Percentiles rank a stretch among this genome's conserved stretches.
Evolutionary conservation across 2,329 filamentous ascomycete genomes (phyloP).

Genomic region (Ceratocystiopsis brevicomis): DNA sequence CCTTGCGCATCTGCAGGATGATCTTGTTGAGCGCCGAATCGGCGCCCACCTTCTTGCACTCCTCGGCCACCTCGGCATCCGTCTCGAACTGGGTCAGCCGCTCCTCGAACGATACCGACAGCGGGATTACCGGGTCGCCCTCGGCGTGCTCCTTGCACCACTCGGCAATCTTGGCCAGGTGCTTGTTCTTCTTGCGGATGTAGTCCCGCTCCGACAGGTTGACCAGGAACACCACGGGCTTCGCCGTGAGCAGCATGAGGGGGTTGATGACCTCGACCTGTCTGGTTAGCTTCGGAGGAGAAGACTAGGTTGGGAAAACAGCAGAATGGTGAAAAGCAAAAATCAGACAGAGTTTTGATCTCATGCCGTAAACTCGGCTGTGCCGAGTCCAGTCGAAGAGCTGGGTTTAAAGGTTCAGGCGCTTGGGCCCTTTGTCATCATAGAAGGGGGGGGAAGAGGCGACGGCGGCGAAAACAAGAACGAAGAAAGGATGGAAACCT

Average conservation of each 20-base stretch:
- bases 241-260: constrained; percentile 83
- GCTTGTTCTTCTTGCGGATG: constrained; percentile 98
- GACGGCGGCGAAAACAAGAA: constrained; percentile 8
- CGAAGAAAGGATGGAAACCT: constrained; percentile 20
- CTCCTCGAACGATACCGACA: constrained; percentile 87
- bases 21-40: constrained; percentile 86
- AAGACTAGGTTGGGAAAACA: not conserved
- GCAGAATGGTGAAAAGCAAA: constrained; percentile 1
- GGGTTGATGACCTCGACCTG: constrained; percentile 97
- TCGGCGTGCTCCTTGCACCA: constrained; percentile 86
- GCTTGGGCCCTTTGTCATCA: constrained; percentile 97
- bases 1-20: constrained; percentile 81
- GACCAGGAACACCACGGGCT: constrained; percentile 91
- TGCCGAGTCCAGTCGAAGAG: constrained; percentile 64
- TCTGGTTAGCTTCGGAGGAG: not conserved
- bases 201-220: constrained; percentile 96
- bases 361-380: constrained; percentile 47
- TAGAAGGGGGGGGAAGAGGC: constrained; percentile 23
- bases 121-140: constrained; percentile 79
- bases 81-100: constrained; percentile 64
- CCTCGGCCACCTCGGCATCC: constrained; percentile 59
- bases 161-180: constrained; percentile 78
- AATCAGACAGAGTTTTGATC: constrained; percentile 62
- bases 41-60: constrained; percentile 73
- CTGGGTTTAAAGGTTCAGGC: constrained; percentile 93